Conservation (phyloP, 768 basidiomycete species). For the Erythrobasidium yunnanense region DNA sequence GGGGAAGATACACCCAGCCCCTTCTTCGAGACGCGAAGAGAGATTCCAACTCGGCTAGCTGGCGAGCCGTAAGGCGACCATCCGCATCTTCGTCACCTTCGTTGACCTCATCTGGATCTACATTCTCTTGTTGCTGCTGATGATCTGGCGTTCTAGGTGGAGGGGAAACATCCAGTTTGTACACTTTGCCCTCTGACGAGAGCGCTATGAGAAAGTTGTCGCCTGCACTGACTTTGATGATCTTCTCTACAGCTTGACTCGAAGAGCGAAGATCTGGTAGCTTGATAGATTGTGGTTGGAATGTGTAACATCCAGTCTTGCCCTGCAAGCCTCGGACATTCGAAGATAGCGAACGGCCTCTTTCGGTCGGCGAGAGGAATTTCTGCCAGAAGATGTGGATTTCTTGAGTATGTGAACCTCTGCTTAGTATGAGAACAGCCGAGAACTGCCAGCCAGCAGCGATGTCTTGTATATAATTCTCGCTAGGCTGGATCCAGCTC, state of each 20-base stretch:
- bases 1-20: constrained; percentile 40
- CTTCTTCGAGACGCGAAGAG: constrained; percentile 43
- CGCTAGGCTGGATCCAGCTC: not conserved
- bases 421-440: constrained; percentile 59
- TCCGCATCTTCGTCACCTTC: constrained; percentile 40
- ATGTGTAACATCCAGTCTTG: constrained; percentile 16
- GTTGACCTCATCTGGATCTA: constrained; percentile 26
- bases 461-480: constrained; percentile 45
- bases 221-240: constrained; percentile 72
- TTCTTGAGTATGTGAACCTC: constrained; percentile 57
- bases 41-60: constrained; percentile 30
- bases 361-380: constrained; percentile 2
- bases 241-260: constrained; percentile 38
- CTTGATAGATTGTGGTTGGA: constrained; percentile 16
- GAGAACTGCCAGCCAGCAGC: constrained; percentile 74
- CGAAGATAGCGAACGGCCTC: not conserved
- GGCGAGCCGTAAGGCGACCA: constrained; percentile 32
- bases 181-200: constrained; percentile 66
- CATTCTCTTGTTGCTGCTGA: constrained; percentile 39
- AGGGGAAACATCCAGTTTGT: constrained; percentile 49
- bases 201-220: constrained; percentile 64
- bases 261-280: constrained; percentile 22
- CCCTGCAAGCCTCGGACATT: not conserved
- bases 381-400: not conserved
- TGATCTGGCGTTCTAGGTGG: constrained; percentile 39